Evolutionary conservation across 352 stramenopile species (phyloP), one percentile per base, ranked within the genome.

Genomic region (Aphanomyces euteiches): DNA sequence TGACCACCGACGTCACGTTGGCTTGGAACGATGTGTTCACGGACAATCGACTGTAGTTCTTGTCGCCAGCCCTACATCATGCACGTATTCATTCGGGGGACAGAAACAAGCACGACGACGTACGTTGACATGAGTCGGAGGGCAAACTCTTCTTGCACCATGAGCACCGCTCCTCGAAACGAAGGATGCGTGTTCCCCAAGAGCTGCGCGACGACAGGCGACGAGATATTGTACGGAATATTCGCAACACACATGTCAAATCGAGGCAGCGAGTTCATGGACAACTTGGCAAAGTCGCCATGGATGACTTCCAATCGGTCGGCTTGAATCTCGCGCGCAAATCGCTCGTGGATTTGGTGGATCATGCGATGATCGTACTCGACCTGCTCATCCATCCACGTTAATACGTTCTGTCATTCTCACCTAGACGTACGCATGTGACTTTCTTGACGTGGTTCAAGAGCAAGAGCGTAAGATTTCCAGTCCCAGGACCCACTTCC

Each of bases 181-280:
- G 64, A 15, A 6, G 39, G 78, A 34, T 75, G 75, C 0, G 82
- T 77, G 21, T 72, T 70, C 64, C 84, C 90, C n/a, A 77, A 82
- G 7, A 96, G 76, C 28, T 85, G 75, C 34, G 80, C 89, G 48
- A 96, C 77, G 59, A 96, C 82, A 21, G 92, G 74, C 1, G 88
- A 96, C 66, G 86, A 93, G 47, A 96, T 79, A 47, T 96, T 83
- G 74, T 96, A 96, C 70, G 88, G 88, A 45, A 96, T 91, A 67
- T 96, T 96, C 56, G 88, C 88, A 5, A 94, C 86, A 21, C 84
- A 92, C 40, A 83, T 83, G 67, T 94, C 83, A 39, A 92, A 83
- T 15, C 61, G 67, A 19, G 50, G 64, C 4, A 71, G 54, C 4
- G 72, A 37, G 12, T 12, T 19, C 56, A 85, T 82, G 45, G 68